Evolutionary conservation across 1,284 basidiomycete species (phyloP).

Genomic region (Ustilago curta): DNA sequence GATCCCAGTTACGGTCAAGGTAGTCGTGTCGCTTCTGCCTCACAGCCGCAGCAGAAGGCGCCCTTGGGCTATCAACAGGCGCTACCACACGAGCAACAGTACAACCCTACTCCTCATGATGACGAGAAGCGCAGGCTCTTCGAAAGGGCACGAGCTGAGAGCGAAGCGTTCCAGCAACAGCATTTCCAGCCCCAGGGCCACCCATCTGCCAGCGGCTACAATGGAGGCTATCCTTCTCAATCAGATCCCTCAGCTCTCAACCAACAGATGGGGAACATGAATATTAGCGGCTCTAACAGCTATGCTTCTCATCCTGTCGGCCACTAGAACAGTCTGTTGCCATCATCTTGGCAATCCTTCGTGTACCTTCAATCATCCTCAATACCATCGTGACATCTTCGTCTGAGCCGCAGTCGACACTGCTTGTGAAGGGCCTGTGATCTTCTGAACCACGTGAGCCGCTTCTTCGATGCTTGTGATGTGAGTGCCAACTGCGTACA

Average conservation of each 20-base stretch:
- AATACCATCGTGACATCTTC: neutral
- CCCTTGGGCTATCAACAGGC: conserved; percentile 15
- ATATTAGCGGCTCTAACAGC: conserved; percentile 28
- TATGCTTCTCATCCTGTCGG: conserved; percentile 32
- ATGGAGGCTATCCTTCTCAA: conserved; percentile 23
- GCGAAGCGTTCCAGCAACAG: conserved; percentile 62
- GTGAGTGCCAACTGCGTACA: no score
- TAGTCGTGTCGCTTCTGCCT: conserved; percentile 8
- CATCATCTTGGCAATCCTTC: no score
- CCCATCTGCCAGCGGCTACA: conserved; percentile 18
- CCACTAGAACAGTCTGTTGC: conserved; percentile 5
- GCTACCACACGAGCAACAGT: conserved; percentile 26
- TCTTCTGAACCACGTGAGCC: neutral
- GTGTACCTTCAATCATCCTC: neutral
- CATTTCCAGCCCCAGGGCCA: conserved; percentile 33
- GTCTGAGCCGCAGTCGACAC: no score
- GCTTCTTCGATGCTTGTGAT: no score
- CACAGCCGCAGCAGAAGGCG: conserved; percentile 23
- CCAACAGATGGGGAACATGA: conserved; percentile 38
- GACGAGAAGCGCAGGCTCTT: conserved; percentile 65
- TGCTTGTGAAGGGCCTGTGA: neutral
- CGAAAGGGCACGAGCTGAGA: conserved; percentile 61
- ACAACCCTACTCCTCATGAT: conserved; percentile 47
- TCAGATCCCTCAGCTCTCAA: conserved; percentile 23
- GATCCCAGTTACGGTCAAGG: conserved; percentile 15